Evolutionary conservation across 768 basidiomycete genomes (phyloP).

Genomic region (Hemileccinum impolitum): DNA sequence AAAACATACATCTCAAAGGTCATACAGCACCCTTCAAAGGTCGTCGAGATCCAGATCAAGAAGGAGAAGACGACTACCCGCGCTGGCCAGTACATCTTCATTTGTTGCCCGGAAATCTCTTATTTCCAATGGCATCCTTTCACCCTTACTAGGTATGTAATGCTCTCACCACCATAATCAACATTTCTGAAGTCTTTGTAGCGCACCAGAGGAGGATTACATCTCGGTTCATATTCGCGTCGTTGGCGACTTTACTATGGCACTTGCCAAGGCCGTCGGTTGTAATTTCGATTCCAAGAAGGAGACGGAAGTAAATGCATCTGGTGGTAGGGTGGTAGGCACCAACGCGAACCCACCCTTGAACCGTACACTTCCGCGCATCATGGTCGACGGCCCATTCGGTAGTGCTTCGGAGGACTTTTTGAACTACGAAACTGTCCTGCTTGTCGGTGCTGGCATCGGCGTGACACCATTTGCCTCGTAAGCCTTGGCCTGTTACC

Average conservation of each 20-base stretch:
- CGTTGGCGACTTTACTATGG: slow-evolving; percentile 88
- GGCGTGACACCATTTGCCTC: slow-evolving; percentile 96
- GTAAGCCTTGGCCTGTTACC: slow-evolving; percentile 42
- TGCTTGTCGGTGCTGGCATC: slow-evolving; percentile 92
- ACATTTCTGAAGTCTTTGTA: slow-evolving; percentile 24
- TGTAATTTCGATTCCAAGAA: slow-evolving; percentile 70
- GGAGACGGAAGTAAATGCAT: slow-evolving; percentile 40
- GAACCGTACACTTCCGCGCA: slow-evolving; percentile 75
- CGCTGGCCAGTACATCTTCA: slow-evolving; percentile 92
- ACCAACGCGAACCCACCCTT: slow-evolving; percentile 55
- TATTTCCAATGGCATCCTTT: slow-evolving; percentile 99
- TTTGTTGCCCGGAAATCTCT: slow-evolving; percentile 86
- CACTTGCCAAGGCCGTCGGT: slow-evolving; percentile 76
- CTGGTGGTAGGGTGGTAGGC: slow-evolving; percentile 60
- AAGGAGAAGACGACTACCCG: slow-evolving; percentile 84
- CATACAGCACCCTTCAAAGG: slow-evolving; percentile 91
- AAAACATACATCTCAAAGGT: slow-evolving; percentile 92
- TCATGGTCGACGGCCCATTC: slow-evolving; percentile 97
- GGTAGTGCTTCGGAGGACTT: slow-evolving; percentile 92
- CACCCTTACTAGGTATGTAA: slow-evolving; percentile 73
- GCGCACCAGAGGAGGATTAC: slow-evolving; percentile 94
- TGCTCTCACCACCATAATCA: not conserved
- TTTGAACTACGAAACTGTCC: slow-evolving; percentile 81
- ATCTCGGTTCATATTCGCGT: slow-evolving; percentile 91
- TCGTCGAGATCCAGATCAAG: slow-evolving; percentile 96